These are phyloP conservation scores for Suillus americanus DNA, from an alignment of 768 basidiomycete genomes.

Conservation along the genomic window DNA sequence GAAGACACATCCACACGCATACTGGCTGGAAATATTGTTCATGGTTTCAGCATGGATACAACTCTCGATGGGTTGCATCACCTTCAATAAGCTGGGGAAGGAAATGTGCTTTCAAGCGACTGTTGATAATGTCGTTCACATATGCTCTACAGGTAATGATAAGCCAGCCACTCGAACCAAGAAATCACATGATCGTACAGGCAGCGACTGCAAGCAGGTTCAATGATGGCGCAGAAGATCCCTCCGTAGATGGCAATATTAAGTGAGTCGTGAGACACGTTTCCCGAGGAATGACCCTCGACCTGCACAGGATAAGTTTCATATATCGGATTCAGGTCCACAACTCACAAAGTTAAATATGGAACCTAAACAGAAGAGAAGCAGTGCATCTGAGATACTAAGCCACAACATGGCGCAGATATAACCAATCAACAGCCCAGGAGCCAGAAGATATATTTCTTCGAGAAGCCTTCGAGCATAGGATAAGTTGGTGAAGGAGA, in stretches of 20 bases:
- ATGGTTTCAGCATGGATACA: constrained; percentile 17
- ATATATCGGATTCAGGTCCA: not conserved
- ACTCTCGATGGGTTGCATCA: constrained; percentile 9
- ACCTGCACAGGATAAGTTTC: constrained; percentile 15
- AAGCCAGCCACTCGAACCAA: constrained; percentile 1
- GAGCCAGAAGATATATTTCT: constrained; percentile 23
- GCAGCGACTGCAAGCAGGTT: constrained; percentile 20
- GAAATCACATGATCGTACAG: constrained; percentile 18
- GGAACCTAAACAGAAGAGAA: constrained; percentile 33
- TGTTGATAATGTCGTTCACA: constrained; percentile 23
- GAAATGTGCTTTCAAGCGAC: constrained; percentile 37
- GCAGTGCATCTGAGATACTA: constrained; percentile 33
- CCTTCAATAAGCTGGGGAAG: constrained; percentile 40
- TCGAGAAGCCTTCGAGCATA: constrained; percentile 10
- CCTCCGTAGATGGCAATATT: constrained; percentile 27
- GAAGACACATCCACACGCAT: constrained; percentile 22
- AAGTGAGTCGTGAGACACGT: constrained; percentile 6
- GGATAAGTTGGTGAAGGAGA: not conserved
- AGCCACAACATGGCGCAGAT: constrained; percentile 31
- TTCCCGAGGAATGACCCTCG: not conserved
- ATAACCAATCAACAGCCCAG: constrained; percentile 19
- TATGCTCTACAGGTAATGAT: constrained; percentile 14
- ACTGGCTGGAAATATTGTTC: constrained; percentile 17
- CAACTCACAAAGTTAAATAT: constrained; percentile 27
- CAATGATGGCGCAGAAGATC: constrained; percentile 26